These are phyloP conservation scores for Peronospora belbahrii DNA, from an alignment of 352 stramenopile species.

Conservation along the genomic window DNA sequence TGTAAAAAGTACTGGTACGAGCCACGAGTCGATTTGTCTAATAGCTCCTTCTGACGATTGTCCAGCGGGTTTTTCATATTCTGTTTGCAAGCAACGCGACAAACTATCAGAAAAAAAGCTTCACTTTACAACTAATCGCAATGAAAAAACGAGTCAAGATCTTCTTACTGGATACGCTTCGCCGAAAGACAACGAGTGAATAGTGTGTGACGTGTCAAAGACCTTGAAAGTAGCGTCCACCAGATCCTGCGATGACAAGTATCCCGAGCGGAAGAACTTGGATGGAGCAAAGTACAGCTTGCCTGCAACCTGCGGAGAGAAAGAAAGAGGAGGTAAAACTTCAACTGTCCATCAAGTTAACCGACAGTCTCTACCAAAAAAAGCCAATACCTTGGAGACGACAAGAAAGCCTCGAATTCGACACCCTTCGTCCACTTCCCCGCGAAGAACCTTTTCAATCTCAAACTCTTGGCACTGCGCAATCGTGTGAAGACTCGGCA, in stretches of 20 bases:
- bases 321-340: neutral
- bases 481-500: conserved; percentile 75
- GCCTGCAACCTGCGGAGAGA: conserved; percentile 44
- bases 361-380: neutral
- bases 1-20: conserved; percentile 84
- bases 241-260: conserved; percentile 54
- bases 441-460: conserved; percentile 68
- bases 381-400: conserved; percentile 55
- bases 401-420: conserved; percentile 62
- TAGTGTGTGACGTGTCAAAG: conserved; percentile 70
- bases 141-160: neutral
- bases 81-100: conserved; percentile 14
- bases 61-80: conserved; percentile 84
- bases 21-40: conserved; percentile 36
- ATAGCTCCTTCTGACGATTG: conserved; percentile 49
- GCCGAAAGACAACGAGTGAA: conserved; percentile 62
- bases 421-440: conserved; percentile 71
- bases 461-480: conserved; percentile 69
- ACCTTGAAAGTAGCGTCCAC: conserved; percentile 63
- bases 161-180: conserved; percentile 56
- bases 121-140: neutral
- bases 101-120: neutral
- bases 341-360: conserved; percentile 1
- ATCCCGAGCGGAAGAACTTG: conserved; percentile 77
- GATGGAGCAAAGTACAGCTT: conserved; percentile 79